Percentiles rank a stretch among this genome's conserved stretches.
phyloP scores from a whole-genome alignment of 352 stramenopile genomes.

The Phytophthora niederhauseri region DNA sequence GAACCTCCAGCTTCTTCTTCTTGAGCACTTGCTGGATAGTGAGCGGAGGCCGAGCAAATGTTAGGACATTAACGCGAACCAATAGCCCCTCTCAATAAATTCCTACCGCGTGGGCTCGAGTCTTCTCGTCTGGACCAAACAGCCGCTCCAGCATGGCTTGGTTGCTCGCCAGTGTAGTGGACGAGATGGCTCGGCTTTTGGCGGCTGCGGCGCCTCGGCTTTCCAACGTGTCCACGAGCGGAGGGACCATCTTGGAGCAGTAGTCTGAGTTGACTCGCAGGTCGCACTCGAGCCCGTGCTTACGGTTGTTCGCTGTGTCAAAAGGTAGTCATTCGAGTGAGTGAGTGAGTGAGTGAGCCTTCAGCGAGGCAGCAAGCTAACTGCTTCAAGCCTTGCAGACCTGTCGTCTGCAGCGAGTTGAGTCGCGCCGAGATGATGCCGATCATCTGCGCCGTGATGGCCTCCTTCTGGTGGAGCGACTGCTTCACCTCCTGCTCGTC shows the following conservation, averaged over 20 bases:
- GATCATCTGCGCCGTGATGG: constrained; percentile 83
- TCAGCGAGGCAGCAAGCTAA: not conserved
- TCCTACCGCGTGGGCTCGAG: constrained; percentile 48
- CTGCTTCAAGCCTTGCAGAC: constrained; percentile 16
- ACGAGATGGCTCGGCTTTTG: constrained; percentile 49
- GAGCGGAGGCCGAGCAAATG: not conserved
- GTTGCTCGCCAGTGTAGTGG: constrained; percentile 55
- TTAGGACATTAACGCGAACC: not conserved
- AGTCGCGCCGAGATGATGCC: constrained; percentile 75
- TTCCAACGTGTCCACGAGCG: constrained; percentile 71
- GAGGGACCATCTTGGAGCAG: constrained; percentile 71
- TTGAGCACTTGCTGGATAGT: constrained; percentile 70
- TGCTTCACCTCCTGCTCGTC: constrained; percentile 53
- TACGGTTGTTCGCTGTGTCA: constrained; percentile 59
- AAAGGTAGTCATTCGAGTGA: not conserved
- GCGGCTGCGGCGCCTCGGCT: constrained; percentile 43
- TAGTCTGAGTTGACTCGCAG: constrained; percentile 75
- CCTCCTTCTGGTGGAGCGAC: constrained; percentile 76
- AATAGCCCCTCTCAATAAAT: not conserved
- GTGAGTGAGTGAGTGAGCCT: too few relatives aligned
- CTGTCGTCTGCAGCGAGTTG: constrained; percentile 66
- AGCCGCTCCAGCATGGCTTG: constrained; percentile 80
- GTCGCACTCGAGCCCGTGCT: constrained; percentile 77
- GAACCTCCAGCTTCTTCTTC: constrained; percentile 81
- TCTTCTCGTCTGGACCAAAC: constrained; percentile 79